Evolutionary conservation across 768 basidiomycete genomes (phyloP).

Genomic region (Lactarius akahatsu): DNA sequence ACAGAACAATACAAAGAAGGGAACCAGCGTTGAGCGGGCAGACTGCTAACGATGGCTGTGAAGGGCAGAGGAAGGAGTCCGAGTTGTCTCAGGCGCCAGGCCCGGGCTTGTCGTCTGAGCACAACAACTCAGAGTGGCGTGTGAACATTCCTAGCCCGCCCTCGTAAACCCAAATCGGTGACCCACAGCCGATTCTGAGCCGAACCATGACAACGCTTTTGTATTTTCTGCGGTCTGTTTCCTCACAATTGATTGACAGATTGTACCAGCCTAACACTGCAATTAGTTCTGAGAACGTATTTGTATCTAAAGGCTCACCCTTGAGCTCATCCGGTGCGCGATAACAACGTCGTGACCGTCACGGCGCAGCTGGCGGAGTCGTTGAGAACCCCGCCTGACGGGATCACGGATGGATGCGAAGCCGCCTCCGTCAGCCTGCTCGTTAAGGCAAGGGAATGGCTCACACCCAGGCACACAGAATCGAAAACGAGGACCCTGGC

Average conservation of each 20-base stretch:
- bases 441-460: constrained; percentile 16
- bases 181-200: not conserved
- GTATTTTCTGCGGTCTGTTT: not conserved
- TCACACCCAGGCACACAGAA: constrained; percentile 13
- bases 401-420: constrained; percentile 8
- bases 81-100: not conserved
- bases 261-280: not conserved
- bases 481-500: not conserved
- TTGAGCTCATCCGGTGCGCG: not conserved
- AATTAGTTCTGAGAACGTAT: not conserved
- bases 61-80: constrained; percentile 4
- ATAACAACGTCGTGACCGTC: not conserved
- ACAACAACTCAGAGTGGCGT: constrained; percentile 22
- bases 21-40: not conserved
- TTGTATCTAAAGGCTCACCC: not conserved
- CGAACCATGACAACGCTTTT: constrained; percentile 16
- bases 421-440: constrained; percentile 10
- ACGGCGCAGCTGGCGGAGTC: not conserved
- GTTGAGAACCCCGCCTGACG: constrained; percentile 5
- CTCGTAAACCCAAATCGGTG: constrained; percentile 19
- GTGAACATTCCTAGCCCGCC: constrained; percentile 16
- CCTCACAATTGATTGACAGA: not conserved
- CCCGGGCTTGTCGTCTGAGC: constrained; percentile 13
- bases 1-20: constrained; percentile 19
- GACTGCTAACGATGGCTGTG: not conserved